Percentiles rank a stretch among this genome's conserved stretches.
These are phyloP conservation scores for Erysimum cheiranthoides DNA, from an alignment of 345 rosid species.

Conservation along the genomic window DNA sequence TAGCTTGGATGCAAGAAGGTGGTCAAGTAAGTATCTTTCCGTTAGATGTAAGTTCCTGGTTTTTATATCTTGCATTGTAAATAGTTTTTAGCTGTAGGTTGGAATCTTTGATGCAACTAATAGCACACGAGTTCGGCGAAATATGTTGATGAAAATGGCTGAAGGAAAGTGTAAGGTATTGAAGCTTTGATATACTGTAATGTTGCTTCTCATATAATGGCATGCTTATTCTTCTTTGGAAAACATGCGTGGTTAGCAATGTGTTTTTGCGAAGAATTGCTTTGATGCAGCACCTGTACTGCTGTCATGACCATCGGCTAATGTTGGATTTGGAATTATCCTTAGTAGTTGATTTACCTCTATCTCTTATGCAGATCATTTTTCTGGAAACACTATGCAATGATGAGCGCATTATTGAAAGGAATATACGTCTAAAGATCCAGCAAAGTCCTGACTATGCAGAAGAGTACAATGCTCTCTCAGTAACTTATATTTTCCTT, in stretches of 20 bases:
- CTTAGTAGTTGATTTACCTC: constrained; percentile 28
- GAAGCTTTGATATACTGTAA: constrained; percentile 23
- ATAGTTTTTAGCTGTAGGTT: constrained; percentile 60
- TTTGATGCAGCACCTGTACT: constrained; percentile 22
- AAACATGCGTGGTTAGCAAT: constrained; percentile 9
- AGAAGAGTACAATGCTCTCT: constrained; percentile 75
- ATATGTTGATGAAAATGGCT: constrained; percentile 99
- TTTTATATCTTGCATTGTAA: constrained; percentile 39
- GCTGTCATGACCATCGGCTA: constrained; percentile 17
- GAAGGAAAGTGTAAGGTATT: constrained; percentile 99
- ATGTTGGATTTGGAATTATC: constrained; percentile 1
- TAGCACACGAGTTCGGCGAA: constrained; percentile 83
- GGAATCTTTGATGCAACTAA: constrained; percentile 99
- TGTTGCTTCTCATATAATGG: constrained; percentile 14
- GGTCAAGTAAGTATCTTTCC: constrained; percentile 78
- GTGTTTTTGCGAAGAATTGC: background rate
- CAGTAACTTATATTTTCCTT: constrained; percentile 25
- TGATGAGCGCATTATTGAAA: constrained; percentile 89
- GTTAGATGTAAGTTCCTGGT: constrained; percentile 3
- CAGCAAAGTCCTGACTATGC: constrained; percentile 99
- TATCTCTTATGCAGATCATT: constrained; percentile 65
- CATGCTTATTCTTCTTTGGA: background rate
- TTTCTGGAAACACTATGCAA: constrained; percentile 98
- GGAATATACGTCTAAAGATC: constrained; percentile 97
- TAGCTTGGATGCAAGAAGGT: constrained; percentile 99